Evolutionary conservation across 2,329 filamentous ascomycete species (phyloP).

Genomic region (Lachnellula hyalina): DNA sequence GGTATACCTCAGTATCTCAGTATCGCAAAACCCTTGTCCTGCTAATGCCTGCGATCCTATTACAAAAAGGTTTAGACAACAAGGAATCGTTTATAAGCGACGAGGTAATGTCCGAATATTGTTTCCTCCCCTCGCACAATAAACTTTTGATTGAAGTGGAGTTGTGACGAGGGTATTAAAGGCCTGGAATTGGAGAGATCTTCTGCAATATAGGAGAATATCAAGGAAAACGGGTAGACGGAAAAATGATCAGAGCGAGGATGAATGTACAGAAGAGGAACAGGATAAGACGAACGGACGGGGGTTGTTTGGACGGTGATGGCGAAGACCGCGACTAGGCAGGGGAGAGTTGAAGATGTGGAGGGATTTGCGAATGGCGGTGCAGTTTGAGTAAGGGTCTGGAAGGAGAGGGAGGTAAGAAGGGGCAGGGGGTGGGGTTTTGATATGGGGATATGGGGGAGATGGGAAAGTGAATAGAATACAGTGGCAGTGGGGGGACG

Average conservation of each 20-base stretch:
- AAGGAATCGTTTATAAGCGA: slow-evolving; percentile 22
- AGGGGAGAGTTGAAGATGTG: slow-evolving; percentile 4
- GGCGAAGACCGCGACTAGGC: slow-evolving; percentile 13
- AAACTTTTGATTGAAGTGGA: slow-evolving; percentile 25
- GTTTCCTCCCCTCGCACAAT: slow-evolving; percentile 19
- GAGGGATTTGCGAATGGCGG: slow-evolving; percentile 17
- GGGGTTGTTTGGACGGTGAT: slow-evolving; percentile 1
- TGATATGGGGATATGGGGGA: slow-evolving; percentile 11
- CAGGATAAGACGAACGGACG: background rate
- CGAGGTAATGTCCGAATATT: slow-evolving; percentile 30
- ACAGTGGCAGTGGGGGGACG: slow-evolving; percentile 11
- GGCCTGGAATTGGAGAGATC: slow-evolving; percentile 2
- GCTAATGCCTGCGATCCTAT: slow-evolving; percentile 18
- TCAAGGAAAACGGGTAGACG: slow-evolving; percentile 15
- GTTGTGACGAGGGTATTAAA: slow-evolving; percentile 21
- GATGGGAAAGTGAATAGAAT: background rate
- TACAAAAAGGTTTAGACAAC: slow-evolving; percentile 24
- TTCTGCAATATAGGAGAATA: slow-evolving; percentile 23
- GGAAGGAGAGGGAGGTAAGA: slow-evolving; percentile 1
- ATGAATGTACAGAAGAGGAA: slow-evolving; percentile 17
- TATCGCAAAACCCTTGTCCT: slow-evolving; percentile 29
- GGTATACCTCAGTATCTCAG: slow-evolving; percentile 32
- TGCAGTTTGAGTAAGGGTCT: background rate
- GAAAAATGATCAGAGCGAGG: slow-evolving; percentile 29
- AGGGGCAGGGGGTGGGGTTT: background rate